These are phyloP conservation scores for Coemansia sp. DNA, from an alignment of 192 early-diverging fungal species.

Conservation along the genomic window DNA sequence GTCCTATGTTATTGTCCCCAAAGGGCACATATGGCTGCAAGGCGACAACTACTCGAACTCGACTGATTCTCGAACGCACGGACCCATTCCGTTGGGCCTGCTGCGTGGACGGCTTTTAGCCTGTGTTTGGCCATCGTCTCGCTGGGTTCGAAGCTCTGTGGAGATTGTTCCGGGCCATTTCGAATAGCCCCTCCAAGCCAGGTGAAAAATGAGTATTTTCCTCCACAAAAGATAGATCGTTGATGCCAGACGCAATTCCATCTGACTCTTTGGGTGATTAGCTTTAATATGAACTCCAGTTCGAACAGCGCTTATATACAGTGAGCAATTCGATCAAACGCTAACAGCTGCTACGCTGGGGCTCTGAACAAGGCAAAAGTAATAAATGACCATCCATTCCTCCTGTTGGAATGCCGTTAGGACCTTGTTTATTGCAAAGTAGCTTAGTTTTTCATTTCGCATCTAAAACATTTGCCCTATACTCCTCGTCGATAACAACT, in stretches of 20 bases:
- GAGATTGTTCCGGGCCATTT: constrained; percentile 45
- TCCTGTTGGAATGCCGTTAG: no score
- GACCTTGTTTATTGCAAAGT: no score
- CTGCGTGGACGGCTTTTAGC: constrained; percentile 77
- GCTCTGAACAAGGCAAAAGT: no score
- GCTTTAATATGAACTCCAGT: background rate
- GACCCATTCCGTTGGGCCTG: constrained; percentile 82
- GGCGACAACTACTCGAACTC: constrained; percentile 91
- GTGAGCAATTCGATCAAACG: background rate
- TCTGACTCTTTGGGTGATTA: background rate
- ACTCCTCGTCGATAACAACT: no score
- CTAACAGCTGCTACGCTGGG: no score
- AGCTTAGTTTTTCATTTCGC: no score
- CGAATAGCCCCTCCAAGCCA: background rate
- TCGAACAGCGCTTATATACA: background rate
- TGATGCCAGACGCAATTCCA: background rate
- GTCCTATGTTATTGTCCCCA: constrained; percentile 76
- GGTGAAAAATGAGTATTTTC: background rate
- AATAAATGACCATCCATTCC: no score
- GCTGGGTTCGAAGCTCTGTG: constrained; percentile 15
- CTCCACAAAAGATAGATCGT: background rate
- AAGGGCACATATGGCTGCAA: constrained; percentile 88
- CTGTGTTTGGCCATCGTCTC: constrained; percentile 55
- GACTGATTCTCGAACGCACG: constrained; percentile 88
- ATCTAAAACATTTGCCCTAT: no score